phyloP scores from a whole-genome alignment of 495 filamentous ascomycete species.

The Xanthoparmelia taractica region DNA sequence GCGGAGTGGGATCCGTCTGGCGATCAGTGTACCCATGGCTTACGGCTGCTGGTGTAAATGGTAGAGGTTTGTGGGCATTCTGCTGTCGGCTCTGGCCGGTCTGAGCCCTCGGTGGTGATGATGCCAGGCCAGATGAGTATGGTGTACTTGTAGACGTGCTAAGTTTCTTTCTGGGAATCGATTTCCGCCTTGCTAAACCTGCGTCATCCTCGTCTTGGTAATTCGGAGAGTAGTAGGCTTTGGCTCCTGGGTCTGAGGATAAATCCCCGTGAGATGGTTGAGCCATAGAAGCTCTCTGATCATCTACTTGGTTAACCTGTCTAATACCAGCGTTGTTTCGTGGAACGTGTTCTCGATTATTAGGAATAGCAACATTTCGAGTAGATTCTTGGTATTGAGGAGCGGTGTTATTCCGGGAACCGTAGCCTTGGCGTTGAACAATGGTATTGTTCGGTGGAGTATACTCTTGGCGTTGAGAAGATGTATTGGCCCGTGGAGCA shows the following conservation, averaged over 20 bases:
- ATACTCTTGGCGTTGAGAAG: not conserved
- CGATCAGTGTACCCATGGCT: not conserved
- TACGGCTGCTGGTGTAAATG: constrained; percentile 1
- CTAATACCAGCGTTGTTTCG: not conserved
- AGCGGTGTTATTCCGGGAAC: not conserved
- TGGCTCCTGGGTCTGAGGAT: not conserved
- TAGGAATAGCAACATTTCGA: not conserved
- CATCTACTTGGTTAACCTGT: not conserved
- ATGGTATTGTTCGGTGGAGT: not conserved
- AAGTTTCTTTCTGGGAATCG: constrained; percentile 21
- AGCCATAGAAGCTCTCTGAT: not conserved
- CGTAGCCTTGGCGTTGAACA: not conserved
- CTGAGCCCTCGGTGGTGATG: not conserved
- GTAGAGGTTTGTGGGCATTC: constrained; percentile 12
- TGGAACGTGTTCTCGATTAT: not conserved
- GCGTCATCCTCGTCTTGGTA: constrained; percentile 2
- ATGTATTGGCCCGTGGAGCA: not conserved
- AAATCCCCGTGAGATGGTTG: not conserved
- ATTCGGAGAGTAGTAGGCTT: not conserved
- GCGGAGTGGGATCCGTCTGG: constrained; percentile 13
- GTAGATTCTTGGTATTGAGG: not conserved
- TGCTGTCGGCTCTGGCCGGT: constrained; percentile 7
- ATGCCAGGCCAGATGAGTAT: constrained; percentile 7
- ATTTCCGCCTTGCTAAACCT: constrained; percentile 8
- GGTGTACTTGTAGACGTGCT: constrained; percentile 8